A percentile compares a stretch with the other conserved stretches of the same genome.
Conservation (phyloP, 1,139 yeast genomes). For the Candida sojae region DNA sequence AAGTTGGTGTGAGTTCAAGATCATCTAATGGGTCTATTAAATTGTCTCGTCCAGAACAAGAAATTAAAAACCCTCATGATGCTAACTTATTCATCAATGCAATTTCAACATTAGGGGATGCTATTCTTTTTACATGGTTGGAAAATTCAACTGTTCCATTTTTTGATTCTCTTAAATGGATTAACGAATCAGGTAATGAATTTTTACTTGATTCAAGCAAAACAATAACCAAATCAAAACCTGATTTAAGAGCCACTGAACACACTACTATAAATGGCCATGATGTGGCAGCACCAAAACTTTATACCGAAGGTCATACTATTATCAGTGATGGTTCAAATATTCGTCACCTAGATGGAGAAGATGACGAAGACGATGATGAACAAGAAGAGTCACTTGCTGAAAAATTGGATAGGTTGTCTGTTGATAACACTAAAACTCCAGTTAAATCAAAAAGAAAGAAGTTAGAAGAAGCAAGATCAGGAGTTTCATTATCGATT, state of each 20-base stretch:
- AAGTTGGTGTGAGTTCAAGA: conserved; percentile 43
- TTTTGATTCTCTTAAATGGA: conserved; percentile 63
- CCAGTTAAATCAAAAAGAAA: conserved; percentile 23
- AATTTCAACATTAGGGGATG: conserved; percentile 36
- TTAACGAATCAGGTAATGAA: conserved; percentile 30
- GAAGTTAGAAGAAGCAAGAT: conserved; percentile 34
- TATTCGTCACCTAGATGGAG: conserved; percentile 51
- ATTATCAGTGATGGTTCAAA: conserved; percentile 67
- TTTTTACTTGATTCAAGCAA: conserved; percentile 22
- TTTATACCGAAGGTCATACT: conserved; percentile 72
- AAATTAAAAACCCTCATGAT: conserved; percentile 34
- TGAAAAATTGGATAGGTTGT: conserved; percentile 54
- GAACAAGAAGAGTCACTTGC: conserved; percentile 51
- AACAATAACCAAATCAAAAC: conserved; percentile 42
- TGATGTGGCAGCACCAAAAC: conserved; percentile 70
- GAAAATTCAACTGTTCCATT: conserved; percentile 68
- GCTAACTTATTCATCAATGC: conserved; percentile 44
- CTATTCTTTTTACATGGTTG: conserved; percentile 62
- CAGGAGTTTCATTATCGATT: conserved; percentile 66
- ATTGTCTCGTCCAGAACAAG: conserved; percentile 45
- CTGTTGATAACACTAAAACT: conserved; percentile 29
- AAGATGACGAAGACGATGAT: conserved; percentile 37
- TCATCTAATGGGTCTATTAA: conserved; percentile 45
- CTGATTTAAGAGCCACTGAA: conserved; percentile 31
- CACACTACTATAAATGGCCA: conserved; percentile 54